Conservation (phyloP, 352 stramenopile species). For the Globisporangium okanoganense region DNA sequence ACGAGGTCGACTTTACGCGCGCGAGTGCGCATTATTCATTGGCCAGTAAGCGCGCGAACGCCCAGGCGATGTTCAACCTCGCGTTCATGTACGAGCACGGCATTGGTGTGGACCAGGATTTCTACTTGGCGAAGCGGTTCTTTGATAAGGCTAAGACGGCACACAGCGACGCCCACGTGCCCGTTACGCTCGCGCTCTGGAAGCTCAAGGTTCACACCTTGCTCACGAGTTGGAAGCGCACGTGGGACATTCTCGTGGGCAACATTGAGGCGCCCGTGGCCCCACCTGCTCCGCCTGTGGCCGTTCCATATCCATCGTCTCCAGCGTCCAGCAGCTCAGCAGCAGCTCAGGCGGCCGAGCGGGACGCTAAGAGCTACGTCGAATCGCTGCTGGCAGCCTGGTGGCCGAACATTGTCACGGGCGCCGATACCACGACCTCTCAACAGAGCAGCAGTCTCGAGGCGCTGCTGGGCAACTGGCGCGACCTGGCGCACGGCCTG, state of each 20-base stretch:
- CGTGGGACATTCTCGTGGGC: conserved; percentile 59
- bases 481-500: conserved; percentile 18
- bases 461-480: conserved; percentile 21
- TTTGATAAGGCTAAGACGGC: conserved; percentile 77
- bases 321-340: not conserved
- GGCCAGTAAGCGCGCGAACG: conserved; percentile 79
- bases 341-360: not conserved
- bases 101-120: conserved; percentile 81
- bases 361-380: conserved; percentile 15
- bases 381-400: conserved; percentile 27
- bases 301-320: not conserved
- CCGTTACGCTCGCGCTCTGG: conserved; percentile 79
- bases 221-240: conserved; percentile 48
- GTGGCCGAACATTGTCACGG: conserved; percentile 24
- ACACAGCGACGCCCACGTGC: conserved; percentile 74
- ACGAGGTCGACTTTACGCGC: conserved; percentile 57
- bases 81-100: conserved; percentile 86
- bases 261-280: conserved; percentile 27
- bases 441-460: conserved; percentile 2
- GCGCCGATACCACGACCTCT: conserved; percentile 12
- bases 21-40: conserved; percentile 85
- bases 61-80: conserved; percentile 92
- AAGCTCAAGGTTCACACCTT: conserved; percentile 67
- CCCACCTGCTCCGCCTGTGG: not conserved
- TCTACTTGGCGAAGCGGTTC: conserved; percentile 90